These are phyloP conservation scores for Xenoacremonium recifei DNA, from an alignment of 2,329 filamentous ascomycete species.

Conservation along the genomic window DNA sequence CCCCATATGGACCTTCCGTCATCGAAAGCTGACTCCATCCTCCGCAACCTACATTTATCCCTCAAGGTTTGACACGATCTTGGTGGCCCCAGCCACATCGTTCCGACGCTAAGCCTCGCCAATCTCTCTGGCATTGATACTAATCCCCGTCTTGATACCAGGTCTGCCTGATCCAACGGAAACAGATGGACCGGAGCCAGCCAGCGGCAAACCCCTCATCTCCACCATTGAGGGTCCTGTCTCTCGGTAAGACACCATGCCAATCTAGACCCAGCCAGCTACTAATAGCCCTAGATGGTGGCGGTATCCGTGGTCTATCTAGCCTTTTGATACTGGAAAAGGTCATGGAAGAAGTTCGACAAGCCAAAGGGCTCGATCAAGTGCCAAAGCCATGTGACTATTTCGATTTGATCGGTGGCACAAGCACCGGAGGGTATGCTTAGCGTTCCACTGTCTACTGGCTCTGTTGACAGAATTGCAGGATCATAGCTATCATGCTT, in stretches of 20 bases:
- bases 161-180: background rate
- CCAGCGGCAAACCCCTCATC: background rate
- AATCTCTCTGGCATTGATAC: too few species aligned
- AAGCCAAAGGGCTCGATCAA: conserved; percentile 9
- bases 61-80: too few species aligned
- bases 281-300: conserved; percentile 15
- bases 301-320: conserved; percentile 25
- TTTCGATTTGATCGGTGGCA: conserved; percentile 31
- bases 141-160: background rate
- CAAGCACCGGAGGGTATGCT: conserved; percentile 26
- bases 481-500: conserved; percentile 41
- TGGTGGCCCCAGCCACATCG: too few species aligned
- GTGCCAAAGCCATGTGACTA: conserved; percentile 23
- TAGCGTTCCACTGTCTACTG: background rate
- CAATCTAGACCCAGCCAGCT: background rate
- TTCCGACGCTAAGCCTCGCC: too few species aligned
- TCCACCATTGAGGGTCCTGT: conserved; percentile 1
- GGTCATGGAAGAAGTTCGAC: conserved; percentile 21
- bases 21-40: too few species aligned
- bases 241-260: conserved; percentile 1
- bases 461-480: conserved; percentile 9
- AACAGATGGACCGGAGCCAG: background rate
- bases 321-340: conserved; percentile 24
- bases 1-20: too few species aligned
- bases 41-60: too few species aligned